Percentiles rank a stretch among this genome's conserved stretches.
Evolutionary conservation across 345 rosid species (phyloP).

Genomic region (Erucastrum elatum): DNA sequence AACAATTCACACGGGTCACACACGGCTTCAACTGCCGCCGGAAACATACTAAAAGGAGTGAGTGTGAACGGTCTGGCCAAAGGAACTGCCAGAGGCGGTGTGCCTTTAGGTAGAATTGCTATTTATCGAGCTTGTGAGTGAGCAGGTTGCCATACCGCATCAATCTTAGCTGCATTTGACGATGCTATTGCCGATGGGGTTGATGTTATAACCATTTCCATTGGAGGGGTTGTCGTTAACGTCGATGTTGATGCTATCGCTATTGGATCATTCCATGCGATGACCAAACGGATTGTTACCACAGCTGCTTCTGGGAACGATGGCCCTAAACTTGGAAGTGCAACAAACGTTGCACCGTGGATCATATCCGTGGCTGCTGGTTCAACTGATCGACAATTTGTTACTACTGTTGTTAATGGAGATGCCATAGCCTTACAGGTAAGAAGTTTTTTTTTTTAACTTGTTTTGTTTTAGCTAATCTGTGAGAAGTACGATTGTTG

Average conservation of each 20-base stretch:
- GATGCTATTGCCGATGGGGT: slow-evolving; percentile 53
- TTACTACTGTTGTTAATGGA: slow-evolving; percentile 48
- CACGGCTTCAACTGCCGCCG: slow-evolving; percentile 70
- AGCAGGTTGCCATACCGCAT: slow-evolving; percentile 3
- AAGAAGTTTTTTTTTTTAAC: slow-evolving; percentile 4
- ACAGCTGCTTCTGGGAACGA: slow-evolving; percentile 51
- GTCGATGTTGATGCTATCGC: slow-evolving; percentile 49
- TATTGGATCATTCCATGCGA: slow-evolving; percentile 62
- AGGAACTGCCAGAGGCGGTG: slow-evolving; percentile 65
- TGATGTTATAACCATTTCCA: slow-evolving; percentile 70
- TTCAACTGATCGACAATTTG: slow-evolving; percentile 54
- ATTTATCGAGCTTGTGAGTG: slow-evolving; percentile 42
- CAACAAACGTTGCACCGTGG: slow-evolving; percentile 61
- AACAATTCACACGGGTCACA: slow-evolving; percentile 49
- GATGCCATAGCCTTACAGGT: slow-evolving; percentile 45
- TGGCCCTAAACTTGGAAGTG: slow-evolving; percentile 42
- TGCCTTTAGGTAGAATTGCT: slow-evolving; percentile 61
- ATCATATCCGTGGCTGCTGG: slow-evolving; percentile 66
- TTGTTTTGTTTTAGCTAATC: not conserved
- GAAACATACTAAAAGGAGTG: slow-evolving; percentile 43
- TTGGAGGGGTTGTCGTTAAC: slow-evolving; percentile 46
- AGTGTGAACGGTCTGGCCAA: slow-evolving; percentile 51
- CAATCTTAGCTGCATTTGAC: slow-evolving; percentile 36
- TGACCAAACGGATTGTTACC: slow-evolving; percentile 59
- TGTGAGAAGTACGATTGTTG: not conserved